Percentiles rank a stretch among this genome's conserved stretches.
These are phyloP conservation scores for Aristolochia fimbriata DNA, from an alignment of 164 flowering plant species.

Conservation along the genomic window DNA sequence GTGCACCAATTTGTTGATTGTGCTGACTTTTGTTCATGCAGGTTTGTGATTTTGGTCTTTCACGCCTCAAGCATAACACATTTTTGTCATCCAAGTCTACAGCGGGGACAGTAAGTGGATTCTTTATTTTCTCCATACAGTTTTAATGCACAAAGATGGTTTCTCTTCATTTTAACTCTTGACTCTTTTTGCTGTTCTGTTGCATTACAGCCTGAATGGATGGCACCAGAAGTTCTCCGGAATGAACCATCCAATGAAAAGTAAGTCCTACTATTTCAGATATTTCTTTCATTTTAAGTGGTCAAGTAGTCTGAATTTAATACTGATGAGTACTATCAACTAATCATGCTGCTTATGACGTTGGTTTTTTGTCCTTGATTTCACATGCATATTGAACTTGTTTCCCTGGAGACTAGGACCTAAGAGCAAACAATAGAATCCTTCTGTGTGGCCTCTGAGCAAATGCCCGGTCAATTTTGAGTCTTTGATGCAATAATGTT, in stretches of 20 bases:
- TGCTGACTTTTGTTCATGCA: slow-evolving; percentile 19
- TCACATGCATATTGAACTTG: no score
- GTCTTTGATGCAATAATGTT: background rate
- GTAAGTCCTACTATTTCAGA: slow-evolving; percentile 31
- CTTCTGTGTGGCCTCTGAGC: no score
- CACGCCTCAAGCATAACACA: slow-evolving; percentile 86
- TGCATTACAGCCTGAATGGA: slow-evolving; percentile 85
- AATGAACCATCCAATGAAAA: slow-evolving; percentile 96
- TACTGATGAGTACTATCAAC: background rate
- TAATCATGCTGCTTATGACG: background rate
- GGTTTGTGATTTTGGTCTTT: slow-evolving; percentile 97
- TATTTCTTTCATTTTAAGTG: background rate
- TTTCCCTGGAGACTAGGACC: no score
- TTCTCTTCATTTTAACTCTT: background rate
- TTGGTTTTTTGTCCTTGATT: background rate
- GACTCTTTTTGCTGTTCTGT: slow-evolving; percentile 7
- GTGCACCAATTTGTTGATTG: background rate
- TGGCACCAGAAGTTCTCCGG: slow-evolving; percentile 99
- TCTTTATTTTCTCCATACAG: background rate
- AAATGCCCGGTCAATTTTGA: background rate
- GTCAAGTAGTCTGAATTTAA: background rate
- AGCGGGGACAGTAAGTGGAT: slow-evolving; percentile 84
- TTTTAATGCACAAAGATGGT: background rate
- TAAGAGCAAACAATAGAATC: no score
- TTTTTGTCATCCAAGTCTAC: slow-evolving; percentile 87